These are phyloP conservation scores for Fusarium virguliforme DNA, from an alignment of 2,329 filamentous ascomycete genomes.

Conservation along the genomic window DNA sequence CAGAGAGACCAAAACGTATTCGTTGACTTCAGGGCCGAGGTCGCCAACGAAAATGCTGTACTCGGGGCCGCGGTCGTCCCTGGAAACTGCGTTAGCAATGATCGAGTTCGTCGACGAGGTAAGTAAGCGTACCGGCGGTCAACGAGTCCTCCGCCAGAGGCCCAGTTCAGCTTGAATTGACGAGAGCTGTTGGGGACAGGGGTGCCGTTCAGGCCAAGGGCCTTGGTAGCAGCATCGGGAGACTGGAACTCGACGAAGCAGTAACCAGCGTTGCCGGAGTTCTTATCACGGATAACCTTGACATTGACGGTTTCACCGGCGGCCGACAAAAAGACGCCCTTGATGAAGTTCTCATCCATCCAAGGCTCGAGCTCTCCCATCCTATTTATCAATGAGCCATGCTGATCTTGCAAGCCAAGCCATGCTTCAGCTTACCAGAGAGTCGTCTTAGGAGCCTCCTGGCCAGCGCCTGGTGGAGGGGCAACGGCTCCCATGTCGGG, in stretches of 20 bases:
- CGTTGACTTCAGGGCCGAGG: conserved; percentile 97
- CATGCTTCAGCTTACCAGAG: conserved; percentile 65
- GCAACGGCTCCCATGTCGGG: conserved; percentile 57
- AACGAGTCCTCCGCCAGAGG: conserved; percentile 93
- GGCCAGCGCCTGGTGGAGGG: conserved; percentile 55
- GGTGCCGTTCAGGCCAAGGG: conserved; percentile 89
- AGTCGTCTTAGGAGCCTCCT: conserved; percentile 71
- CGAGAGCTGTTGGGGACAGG: conserved; percentile 94
- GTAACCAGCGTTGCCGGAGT: conserved; percentile 98
- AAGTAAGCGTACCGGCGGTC: conserved; percentile 81
- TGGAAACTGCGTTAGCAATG: conserved; percentile 54
- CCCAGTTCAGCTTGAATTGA: conserved; percentile 99
- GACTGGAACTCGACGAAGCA: conserved; percentile 96
- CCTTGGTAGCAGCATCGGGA: conserved; percentile 90
- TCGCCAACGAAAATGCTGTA: conserved; percentile 99
- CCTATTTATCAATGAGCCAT: conserved; percentile 67
- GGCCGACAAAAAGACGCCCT: conserved; percentile 89
- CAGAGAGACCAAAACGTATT: conserved; percentile 96
- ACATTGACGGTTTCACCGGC: conserved; percentile 97
- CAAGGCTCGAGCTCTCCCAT: conserved; percentile 99
- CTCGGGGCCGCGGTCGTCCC: conserved; percentile 96
- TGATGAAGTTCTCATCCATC: conserved; percentile 99
- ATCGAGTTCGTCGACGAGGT: neutral
- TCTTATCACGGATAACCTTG: conserved; percentile 99
- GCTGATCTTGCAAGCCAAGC: neutral